These are phyloP conservation scores for Xylaria sp. DNA, from an alignment of 2,329 filamentous ascomycete species.

Conservation along the genomic window DNA sequence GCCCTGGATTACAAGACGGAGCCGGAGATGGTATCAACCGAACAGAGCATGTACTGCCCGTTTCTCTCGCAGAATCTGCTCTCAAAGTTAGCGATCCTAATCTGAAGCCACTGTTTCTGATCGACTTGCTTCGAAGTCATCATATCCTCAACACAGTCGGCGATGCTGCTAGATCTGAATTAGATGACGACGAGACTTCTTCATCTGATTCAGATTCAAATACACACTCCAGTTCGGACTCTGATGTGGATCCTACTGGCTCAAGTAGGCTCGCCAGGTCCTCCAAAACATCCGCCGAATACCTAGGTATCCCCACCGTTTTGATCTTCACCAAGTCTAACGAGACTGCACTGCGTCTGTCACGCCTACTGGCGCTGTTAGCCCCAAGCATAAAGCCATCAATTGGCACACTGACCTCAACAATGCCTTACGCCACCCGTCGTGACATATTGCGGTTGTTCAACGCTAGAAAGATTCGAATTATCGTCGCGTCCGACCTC, in stretches of 20 bases:
- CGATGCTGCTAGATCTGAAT: slow-evolving; percentile 25
- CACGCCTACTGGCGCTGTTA: slow-evolving; percentile 77
- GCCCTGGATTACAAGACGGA: slow-evolving; percentile 50
- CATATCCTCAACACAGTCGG: slow-evolving; percentile 53
- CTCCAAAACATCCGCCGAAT: slow-evolving; percentile 1
- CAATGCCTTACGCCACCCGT: slow-evolving; percentile 76
- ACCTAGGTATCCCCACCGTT: slow-evolving; percentile 55
- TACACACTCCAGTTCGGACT: slow-evolving; percentile 47
- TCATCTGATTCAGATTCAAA: slow-evolving; percentile 51
- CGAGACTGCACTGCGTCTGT: slow-evolving; percentile 86
- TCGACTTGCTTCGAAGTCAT: slow-evolving; percentile 74
- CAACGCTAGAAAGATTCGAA: slow-evolving; percentile 67
- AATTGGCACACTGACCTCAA: slow-evolving; percentile 79
- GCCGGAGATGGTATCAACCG: slow-evolving; percentile 52
- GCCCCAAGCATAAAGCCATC: slow-evolving; percentile 65
- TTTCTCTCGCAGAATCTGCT: slow-evolving; percentile 70
- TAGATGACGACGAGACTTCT: slow-evolving; percentile 48
- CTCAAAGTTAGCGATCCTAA: slow-evolving; percentile 74
- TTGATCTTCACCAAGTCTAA: slow-evolving; percentile 93
- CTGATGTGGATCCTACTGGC: slow-evolving; percentile 12
- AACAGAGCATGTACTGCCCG: slow-evolving; percentile 67
- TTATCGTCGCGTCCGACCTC: slow-evolving; percentile 92
- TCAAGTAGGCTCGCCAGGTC: slow-evolving; percentile 5
- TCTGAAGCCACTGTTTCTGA: slow-evolving; percentile 84
- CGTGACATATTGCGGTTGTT: slow-evolving; percentile 76